Evolutionary conservation across 805 yeast species (phyloP), one percentile per base, ranked within the genome.

Genomic region (Maudiozyma barnettii): DNA sequence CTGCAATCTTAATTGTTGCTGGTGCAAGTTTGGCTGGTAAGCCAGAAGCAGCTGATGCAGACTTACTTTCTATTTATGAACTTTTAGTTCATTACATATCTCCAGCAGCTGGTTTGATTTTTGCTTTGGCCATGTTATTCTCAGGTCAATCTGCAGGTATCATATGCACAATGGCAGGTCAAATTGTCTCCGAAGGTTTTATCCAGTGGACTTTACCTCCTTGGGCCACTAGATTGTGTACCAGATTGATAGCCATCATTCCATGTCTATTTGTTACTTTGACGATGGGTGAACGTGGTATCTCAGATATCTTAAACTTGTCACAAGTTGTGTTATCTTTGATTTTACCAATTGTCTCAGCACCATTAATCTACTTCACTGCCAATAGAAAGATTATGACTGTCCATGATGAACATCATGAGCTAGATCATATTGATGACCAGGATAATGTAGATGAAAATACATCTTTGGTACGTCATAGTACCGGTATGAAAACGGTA

Each of bases 91-190:
- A 72, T 29, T 85, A 84, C 57, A 72, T 89, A 37, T 84, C 95
- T 1, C 83, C 85, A 14, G 79, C 89, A 5, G 97, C 96, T 0
- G 97, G 95, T 5, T 70, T 85, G 9, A 82, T 89, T 0, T 89
- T 90, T 71, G 96, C 96, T 0, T 66, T 88, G 44, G 96, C 96
- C 1, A 76, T 89, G 66, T 70, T 89, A 41, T 89, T 85, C 61
- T 82, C 91, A 13, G 97, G 97, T n/a, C 91, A 89, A 60, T 82
- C 93, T 57, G 96, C 96, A 2, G 96, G 96, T 39, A 85, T 91
- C 37, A 95, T 89, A 18, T 89, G 95, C 60, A 90, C 96, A 0
- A 74, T 90, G 57, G 90, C 96, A 1, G 95, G 96, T 35, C 96
- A 89, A 63, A 86, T 87, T 79, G 95, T 89, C 8, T 80, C 87